Percentiles rank a stretch among this genome's conserved stretches.
Evolutionary conservation across 768 basidiomycete species (phyloP).

Genomic region (Trametes cingulata): DNA sequence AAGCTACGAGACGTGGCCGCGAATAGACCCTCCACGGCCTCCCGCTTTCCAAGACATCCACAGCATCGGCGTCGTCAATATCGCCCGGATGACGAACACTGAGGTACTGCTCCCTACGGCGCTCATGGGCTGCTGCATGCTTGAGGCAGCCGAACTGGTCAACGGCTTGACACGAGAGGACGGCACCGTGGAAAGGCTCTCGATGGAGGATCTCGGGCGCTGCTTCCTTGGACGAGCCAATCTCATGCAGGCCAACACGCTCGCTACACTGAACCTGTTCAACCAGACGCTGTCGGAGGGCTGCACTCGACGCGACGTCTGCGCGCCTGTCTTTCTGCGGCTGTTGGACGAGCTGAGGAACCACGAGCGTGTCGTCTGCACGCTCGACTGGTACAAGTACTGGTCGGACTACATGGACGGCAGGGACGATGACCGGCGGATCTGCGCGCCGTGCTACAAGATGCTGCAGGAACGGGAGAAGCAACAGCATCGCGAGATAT

Average conservation of each 20-base stretch:
- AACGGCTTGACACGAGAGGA: background rate
- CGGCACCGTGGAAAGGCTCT: background rate
- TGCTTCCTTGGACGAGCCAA: conserved; percentile 1
- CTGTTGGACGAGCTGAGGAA: conserved; percentile 7
- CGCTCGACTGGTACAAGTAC: background rate
- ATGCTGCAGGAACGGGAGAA: conserved; percentile 12
- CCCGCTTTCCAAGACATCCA: background rate
- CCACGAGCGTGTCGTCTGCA: background rate
- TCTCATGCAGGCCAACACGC: conserved; percentile 6
- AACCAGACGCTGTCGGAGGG: conserved; percentile 3
- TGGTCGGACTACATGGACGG: conserved; percentile 2
- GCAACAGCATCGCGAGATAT: background rate
- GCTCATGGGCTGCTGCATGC: background rate
- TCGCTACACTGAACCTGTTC: conserved; percentile 6
- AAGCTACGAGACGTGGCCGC: background rate
- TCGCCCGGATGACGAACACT: background rate
- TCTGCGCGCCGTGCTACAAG: conserved; percentile 7
- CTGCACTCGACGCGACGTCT: conserved; percentile 10
- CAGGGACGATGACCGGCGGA: background rate
- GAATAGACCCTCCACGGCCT: background rate
- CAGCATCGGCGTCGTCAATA: background rate
- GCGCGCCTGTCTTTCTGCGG: conserved; percentile 4
- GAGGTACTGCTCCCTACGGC: background rate
- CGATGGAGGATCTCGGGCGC: background rate
- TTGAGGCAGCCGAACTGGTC: background rate